Base-by-base conservation (phyloP, 2,329 filamentous ascomycete genomes). In the Trichothecium roseum region DNA sequence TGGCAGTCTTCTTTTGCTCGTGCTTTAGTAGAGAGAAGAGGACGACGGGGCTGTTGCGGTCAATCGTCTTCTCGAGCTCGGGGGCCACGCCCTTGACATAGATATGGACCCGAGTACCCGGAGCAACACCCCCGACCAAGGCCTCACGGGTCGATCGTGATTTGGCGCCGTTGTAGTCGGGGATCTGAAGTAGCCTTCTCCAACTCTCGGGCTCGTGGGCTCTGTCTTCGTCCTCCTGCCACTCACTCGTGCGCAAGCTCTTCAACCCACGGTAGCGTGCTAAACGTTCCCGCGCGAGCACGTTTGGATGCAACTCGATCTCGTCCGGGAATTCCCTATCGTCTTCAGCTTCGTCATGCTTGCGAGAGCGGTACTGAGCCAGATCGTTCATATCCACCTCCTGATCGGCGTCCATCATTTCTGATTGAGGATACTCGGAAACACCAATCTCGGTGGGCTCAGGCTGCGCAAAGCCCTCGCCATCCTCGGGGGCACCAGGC, bases 281-380 rank as follows among this genome's bases (percentile, higher is more conserved):
- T 36, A 98, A 64, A 30, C 91, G 74, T 60, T 98, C 91, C 35
- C 85, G 69, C 1, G 91, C 91, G 30, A 85, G 69, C 4, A 93
- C 85, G 36, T 89, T 74, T 0, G 93, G 91, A 45, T 84, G 85
- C 36, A 98, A 67, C 57, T 98, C 93, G 39, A 98, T 91, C 58
- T 98, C 91, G 45, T 98, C 91, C 0, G 91, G 91, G 57, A 96
- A 98, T 56, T 96, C 89, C 37, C 84, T 74, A 56, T 98, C 91
- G 12, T 96, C 88, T 34, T 88, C 75, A 4, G 78, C 85, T 46
- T 95, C 89, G 17, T 78, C 78, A 35, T 78, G 77, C 50, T 87
- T 85, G 43, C 78, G 78, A 35, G 75, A 70, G 28, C 91, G 78
- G 60, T 87, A 98, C 30, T 81, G 81, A 37, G 78, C 84, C 28